Evolutionary conservation across 306 rosid species (phyloP), one percentile per base, ranked within the genome.

Genomic region (Ochetophila trinervis): DNA sequence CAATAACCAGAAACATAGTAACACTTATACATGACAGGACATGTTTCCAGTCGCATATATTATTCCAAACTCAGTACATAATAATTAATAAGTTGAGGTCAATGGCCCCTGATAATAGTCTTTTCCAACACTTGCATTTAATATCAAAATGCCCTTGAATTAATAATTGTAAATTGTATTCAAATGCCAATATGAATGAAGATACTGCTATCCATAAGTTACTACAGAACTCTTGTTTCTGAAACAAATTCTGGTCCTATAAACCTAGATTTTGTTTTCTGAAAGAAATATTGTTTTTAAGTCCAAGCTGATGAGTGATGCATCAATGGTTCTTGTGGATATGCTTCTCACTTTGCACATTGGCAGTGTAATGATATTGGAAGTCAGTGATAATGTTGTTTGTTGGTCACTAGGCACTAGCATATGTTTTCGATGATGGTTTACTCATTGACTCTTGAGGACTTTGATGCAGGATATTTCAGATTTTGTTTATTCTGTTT

Each of bases 401-500:
- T 57, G 9, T 42, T 27, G n/a, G n/a, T n/a, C n/a, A n/a, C n/a
- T n/a, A n/a, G n/a, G n/a, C 19, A 35, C 34, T 18, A 56, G 37
- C 3, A 45, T 30, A 34, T 57, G 42, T 17, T 57, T 57, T 7
- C 22, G n/a, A 30, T 57, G 62, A 3, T 27, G 18, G 5, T 10
- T 10, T 56, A 23, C 8, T 15, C 20, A 3, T 56, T 23, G 36
- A 9, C 59, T 8, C 44, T 16, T 22, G 42, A 19, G 8, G 53
- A 23, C 19, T 45, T 35, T 45, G 9, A 65, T 36, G 19, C 14
- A n/a, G 37, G 23, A 63, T 66, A 47, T n/a, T 66, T 16, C 36
- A 55, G 50, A 24, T 69, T 56, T 32, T 58, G 62, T 48, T 54
- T 71, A 13, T 14, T 30, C 12, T 60, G 55, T 58, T 59, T n/a